These are phyloP conservation scores for Speleostelium caveatum DNA, from an alignment of 78 protist species.

Conservation along the genomic window DNA sequence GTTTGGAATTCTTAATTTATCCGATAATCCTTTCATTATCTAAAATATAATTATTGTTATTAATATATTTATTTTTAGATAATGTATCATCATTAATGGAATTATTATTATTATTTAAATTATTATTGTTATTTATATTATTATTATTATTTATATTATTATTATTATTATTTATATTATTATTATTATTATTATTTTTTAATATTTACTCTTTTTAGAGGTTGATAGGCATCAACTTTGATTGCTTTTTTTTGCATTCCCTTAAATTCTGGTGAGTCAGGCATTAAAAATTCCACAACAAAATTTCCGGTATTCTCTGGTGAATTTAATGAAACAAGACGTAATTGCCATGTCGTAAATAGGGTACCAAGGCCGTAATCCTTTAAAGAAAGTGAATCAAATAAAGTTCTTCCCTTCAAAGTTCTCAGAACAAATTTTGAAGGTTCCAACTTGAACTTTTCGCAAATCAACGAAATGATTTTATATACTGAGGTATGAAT, in stretches of 20 bases:
- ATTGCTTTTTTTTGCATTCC: constrained; percentile 74
- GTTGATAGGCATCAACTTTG: constrained; percentile 75
- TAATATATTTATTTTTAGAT: no score
- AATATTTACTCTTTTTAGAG: constrained; percentile 67
- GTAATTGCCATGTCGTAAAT: constrained; percentile 69
- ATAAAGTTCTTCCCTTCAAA: constrained; percentile 54
- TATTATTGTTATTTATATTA: no score
- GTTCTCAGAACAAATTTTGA: constrained; percentile 49
- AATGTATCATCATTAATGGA: no score
- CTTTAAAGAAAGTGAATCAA: constrained; percentile 19
- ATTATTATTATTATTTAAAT: no score
- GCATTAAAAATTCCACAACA: constrained; percentile 57
- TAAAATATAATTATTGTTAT: no score
- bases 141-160: no score
- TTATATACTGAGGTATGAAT: constrained; percentile 44
- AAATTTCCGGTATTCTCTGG: constrained; percentile 69
- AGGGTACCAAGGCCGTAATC: constrained; percentile 51
- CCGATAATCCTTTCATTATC: constrained; percentile 67
- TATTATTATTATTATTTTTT: no score
- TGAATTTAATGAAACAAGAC: constrained; percentile 34
- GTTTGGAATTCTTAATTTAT: constrained; percentile 49
- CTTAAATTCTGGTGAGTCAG: constrained; percentile 65
- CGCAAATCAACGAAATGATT: constrained; percentile 65
- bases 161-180: no score
- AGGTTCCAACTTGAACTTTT: constrained; percentile 29